A percentile compares a stretch with the other conserved stretches of the same genome.
These are phyloP conservation scores for Dryas octopetala DNA, from an alignment of 306 rosid species.

Conservation along the genomic window DNA sequence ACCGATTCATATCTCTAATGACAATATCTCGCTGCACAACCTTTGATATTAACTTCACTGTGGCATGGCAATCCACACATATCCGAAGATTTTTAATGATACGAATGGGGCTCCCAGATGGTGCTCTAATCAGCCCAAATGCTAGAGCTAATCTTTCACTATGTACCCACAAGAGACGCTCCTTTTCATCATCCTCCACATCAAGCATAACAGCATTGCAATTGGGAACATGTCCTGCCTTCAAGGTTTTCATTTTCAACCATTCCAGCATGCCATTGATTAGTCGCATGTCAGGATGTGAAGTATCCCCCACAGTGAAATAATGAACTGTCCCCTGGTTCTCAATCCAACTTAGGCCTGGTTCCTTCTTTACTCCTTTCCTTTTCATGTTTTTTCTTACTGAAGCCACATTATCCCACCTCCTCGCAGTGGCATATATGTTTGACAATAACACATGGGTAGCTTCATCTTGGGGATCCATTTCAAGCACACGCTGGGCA, in stretches of 20 bases:
- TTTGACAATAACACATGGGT: slow-evolving; percentile 74
- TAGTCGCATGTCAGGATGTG: slow-evolving; percentile 62
- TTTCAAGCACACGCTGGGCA: slow-evolving; percentile 60
- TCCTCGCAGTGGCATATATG: slow-evolving; percentile 59
- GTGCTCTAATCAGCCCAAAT: slow-evolving; percentile 62
- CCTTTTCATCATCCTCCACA: slow-evolving; percentile 77
- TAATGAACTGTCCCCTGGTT: slow-evolving; percentile 57
- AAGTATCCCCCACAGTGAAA: slow-evolving; percentile 60
- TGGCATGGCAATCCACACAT: slow-evolving; percentile 82
- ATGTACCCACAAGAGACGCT: slow-evolving; percentile 67
- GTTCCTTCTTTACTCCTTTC: slow-evolving; percentile 78
- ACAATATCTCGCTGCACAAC: slow-evolving; percentile 52
- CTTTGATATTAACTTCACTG: slow-evolving; percentile 63
- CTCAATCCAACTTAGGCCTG: slow-evolving; percentile 85
- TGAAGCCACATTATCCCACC: slow-evolving; percentile 65
- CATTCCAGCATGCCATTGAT: slow-evolving; percentile 61
- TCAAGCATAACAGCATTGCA: slow-evolving; percentile 55
- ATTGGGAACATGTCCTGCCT: slow-evolving; percentile 62
- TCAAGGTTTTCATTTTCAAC: slow-evolving; percentile 58
- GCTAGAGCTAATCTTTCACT: slow-evolving; percentile 86
- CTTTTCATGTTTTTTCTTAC: slow-evolving; percentile 75
- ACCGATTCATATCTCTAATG: slow-evolving; percentile 73
- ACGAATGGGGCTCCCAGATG: slow-evolving; percentile 64
- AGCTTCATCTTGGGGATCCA: slow-evolving; percentile 78
- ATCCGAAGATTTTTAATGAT: slow-evolving; percentile 74